Percentiles rank a stretch among this genome's conserved stretches.
These are phyloP conservation scores for Penicillium pancosmium DNA, from an alignment of 495 filamentous ascomycete species.

Conservation along the genomic window DNA sequence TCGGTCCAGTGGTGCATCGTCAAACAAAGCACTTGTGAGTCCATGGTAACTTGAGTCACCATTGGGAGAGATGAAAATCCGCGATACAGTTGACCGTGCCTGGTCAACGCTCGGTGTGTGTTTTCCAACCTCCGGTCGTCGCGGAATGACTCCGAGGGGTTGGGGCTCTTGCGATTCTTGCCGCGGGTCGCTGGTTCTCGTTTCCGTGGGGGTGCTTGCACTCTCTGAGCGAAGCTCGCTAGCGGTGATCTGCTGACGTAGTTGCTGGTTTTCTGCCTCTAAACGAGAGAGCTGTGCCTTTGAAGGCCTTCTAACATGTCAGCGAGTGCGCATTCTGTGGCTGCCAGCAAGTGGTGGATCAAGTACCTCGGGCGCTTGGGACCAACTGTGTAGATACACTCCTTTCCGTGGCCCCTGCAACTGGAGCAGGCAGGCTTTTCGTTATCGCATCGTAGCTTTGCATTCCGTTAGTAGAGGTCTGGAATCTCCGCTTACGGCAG, in stretches of 20 bases:
- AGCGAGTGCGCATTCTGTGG: not conserved
- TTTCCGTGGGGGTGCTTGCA: not conserved
- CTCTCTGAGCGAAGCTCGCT: not conserved
- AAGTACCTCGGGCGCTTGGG: constrained; percentile 22
- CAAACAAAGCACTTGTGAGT: constrained; percentile 35
- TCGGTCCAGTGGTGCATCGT: constrained; percentile 26
- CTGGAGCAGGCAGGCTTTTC: constrained; percentile 30
- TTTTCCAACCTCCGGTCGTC: too few species aligned
- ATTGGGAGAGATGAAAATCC: constrained; percentile 29
- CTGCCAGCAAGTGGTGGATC: too few species aligned
- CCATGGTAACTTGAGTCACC: constrained; percentile 37
- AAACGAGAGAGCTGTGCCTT: constrained; percentile 29
- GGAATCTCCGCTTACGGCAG: not conserved
- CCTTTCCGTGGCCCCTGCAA: constrained; percentile 25
- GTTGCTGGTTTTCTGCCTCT: constrained; percentile 30
- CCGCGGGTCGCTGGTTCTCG: not conserved
- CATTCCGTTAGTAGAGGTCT: not conserved
- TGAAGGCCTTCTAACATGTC: constrained; percentile 20
- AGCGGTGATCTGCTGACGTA: constrained; percentile 9
- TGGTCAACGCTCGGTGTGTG: constrained; percentile 1
- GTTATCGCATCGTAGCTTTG: constrained; percentile 33
- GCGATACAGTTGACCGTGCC: constrained; percentile 21
- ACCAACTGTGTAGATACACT: constrained; percentile 19
- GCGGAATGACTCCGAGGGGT: not conserved
- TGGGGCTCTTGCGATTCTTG: not conserved